These are phyloP conservation scores for Caryopteris hybrid DNA, from an alignment of 305 asterid species.

Conservation along the genomic window DNA sequence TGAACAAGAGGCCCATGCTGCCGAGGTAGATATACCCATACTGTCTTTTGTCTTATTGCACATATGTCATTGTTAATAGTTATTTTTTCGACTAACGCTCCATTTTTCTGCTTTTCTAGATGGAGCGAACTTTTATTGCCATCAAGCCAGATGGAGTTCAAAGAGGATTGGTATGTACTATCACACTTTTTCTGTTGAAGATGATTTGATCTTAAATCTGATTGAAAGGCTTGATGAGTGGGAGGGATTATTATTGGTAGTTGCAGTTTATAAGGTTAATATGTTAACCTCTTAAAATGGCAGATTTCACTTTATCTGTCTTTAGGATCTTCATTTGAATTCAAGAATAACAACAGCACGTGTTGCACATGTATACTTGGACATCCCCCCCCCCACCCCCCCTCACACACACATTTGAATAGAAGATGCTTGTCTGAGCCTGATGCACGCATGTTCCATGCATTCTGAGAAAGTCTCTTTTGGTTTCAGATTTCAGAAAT, in stretches of 20 bases:
- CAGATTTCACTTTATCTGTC: neutral
- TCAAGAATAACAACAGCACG: neutral
- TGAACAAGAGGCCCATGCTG: constrained; percentile 89
- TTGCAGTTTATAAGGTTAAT: neutral
- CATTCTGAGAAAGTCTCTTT: constrained; percentile 19
- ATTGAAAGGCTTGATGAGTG: neutral
- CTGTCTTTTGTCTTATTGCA: constrained; percentile 4
- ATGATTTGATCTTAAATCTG: constrained; percentile 12
- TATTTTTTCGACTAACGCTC: constrained; percentile 19
- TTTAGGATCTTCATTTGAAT: neutral
- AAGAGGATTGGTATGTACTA: constrained; percentile 76
- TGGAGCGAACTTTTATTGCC: constrained; percentile 92
- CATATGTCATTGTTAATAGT: neutral
- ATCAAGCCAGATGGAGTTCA: constrained; percentile 99
- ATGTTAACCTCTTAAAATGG: neutral
- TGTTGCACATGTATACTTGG: neutral
- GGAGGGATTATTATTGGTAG: neutral
- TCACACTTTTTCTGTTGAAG: neutral
- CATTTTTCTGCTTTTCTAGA: constrained; percentile 29
- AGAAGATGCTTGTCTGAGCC: neutral
- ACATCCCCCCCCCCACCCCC: neutral
- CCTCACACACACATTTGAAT: neutral
- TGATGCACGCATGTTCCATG: neutral
- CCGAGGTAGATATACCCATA: constrained; percentile 45
- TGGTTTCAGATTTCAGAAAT: constrained; percentile 79